Evolutionary conservation across 768 basidiomycete species (phyloP).

Genomic region (Mrakia gelida): DNA sequence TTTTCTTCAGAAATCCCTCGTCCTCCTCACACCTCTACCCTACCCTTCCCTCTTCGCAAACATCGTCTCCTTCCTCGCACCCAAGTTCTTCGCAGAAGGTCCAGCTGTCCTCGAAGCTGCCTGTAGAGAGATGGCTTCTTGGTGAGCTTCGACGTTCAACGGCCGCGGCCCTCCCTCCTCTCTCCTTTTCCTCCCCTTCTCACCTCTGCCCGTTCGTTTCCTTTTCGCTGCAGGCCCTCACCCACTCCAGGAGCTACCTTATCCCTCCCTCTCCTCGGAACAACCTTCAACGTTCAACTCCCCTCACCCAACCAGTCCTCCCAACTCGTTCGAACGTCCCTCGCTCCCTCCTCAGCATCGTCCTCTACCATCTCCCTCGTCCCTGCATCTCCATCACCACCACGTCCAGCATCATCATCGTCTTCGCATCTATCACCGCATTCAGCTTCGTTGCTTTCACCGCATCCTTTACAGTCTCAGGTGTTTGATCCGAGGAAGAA

Average conservation of each 20-base stretch:
- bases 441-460: background rate
- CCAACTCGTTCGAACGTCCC: slow-evolving; percentile 12
- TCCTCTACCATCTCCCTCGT: slow-evolving; percentile 6
- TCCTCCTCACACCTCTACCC: slow-evolving; percentile 27
- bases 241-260: slow-evolving; percentile 18
- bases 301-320: slow-evolving; percentile 26
- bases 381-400: background rate
- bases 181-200: background rate
- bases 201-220: too few relatives aligned
- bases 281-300: slow-evolving; percentile 26
- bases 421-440: background rate
- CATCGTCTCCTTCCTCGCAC: slow-evolving; percentile 21
- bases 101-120: slow-evolving; percentile 24
- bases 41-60: slow-evolving; percentile 32
- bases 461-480: background rate
- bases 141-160: slow-evolving; percentile 9
- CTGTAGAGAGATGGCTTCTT: slow-evolving; percentile 23
- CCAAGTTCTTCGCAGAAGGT: slow-evolving; percentile 25
- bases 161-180: background rate
- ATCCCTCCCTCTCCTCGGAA: slow-evolving; percentile 21
- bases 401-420: background rate
- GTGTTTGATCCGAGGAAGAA: slow-evolving; percentile 3
- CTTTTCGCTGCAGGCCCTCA: slow-evolving; percentile 13
- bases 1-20: slow-evolving; percentile 28
- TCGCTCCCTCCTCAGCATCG: slow-evolving; percentile 11